These are phyloP conservation scores for Podospora comata DNA, from an alignment of 495 filamentous ascomycete species.

Conservation along the genomic window DNA sequence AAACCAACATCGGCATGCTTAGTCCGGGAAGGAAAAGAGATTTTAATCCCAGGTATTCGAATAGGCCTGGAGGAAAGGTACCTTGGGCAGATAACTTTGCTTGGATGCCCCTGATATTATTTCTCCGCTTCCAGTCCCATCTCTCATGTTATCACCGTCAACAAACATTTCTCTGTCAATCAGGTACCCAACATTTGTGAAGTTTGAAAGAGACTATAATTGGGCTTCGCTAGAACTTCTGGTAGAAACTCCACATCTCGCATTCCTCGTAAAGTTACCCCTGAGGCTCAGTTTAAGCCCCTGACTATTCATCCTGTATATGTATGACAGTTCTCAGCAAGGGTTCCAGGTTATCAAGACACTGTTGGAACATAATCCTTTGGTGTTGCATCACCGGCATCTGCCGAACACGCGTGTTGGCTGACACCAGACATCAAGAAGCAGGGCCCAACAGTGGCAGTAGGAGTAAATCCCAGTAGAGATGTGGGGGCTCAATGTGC, in stretches of 20 bases:
- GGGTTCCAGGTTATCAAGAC: background rate
- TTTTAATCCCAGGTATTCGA: too few species aligned
- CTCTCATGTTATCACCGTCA: background rate
- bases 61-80: too few species aligned
- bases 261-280: background rate
- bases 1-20: too few species aligned
- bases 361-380: background rate
- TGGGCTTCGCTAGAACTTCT: background rate
- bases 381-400: background rate
- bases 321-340: too few species aligned
- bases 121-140: background rate
- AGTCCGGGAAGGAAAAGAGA: too few species aligned
- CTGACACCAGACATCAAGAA: background rate
- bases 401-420: slow-evolving; percentile 8
- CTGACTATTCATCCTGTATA: background rate
- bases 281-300: background rate
- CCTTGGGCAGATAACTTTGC: background rate
- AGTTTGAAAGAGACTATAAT: background rate
- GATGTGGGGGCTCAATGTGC: background rate
- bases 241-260: background rate
- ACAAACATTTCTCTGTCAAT: background rate
- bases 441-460: background rate
- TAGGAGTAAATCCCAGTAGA: background rate
- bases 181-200: background rate
- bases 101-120: background rate